Evolutionary conservation across 768 basidiomycete species (phyloP).

Genomic region (Udeniomyces megalosporus): DNA sequence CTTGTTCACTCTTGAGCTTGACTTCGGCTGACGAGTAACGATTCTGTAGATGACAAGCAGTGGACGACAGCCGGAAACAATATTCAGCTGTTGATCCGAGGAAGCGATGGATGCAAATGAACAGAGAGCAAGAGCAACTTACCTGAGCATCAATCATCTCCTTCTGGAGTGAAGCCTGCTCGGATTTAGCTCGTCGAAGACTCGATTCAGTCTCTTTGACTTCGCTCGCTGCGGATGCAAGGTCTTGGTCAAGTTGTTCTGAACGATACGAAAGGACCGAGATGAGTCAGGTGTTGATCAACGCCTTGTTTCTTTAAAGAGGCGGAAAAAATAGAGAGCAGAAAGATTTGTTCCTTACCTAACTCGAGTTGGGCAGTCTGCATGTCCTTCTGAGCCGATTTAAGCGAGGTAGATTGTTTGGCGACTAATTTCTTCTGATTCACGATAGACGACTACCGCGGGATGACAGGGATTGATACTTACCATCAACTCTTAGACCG

Average conservation of each 20-base stretch:
- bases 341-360: conserved; percentile 37
- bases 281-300: no score
- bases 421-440: conserved; percentile 66
- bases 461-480: not conserved
- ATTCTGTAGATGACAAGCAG: conserved; percentile 19
- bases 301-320: conserved; percentile 57
- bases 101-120: no score
- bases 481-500: no score
- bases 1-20: conserved; percentile 67
- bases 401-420: conserved; percentile 64
- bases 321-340: not conserved
- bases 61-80: not conserved
- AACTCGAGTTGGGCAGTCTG: conserved; percentile 75
- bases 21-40: conserved; percentile 48
- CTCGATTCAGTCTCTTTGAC: conserved; percentile 34
- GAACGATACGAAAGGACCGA: not conserved
- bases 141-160: conserved; percentile 46
- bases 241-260: conserved; percentile 73
- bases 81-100: no score
- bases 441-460: conserved; percentile 49
- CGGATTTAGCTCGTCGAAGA: conserved; percentile 34
- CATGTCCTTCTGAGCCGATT: conserved; percentile 73
- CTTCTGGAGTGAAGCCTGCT: conserved; percentile 31
- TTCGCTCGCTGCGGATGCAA: conserved; percentile 37
- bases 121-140: not conserved